Evolutionary conservation across 805 yeast genomes (phyloP), one percentile per base, ranked within the genome.

Genomic region (Kodamaea sagamina): DNA sequence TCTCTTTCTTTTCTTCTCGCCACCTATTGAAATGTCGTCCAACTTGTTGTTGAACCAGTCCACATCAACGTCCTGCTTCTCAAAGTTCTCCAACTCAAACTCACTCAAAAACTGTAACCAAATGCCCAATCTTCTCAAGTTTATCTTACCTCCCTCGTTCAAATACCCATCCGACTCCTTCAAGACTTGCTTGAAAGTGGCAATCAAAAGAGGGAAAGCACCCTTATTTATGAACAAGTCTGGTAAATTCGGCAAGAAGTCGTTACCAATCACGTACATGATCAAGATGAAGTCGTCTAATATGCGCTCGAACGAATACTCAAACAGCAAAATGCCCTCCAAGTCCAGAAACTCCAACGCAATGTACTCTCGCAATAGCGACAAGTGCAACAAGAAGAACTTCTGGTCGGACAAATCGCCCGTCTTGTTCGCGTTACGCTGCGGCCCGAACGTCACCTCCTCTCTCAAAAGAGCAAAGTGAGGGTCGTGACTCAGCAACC

Each of bases 231-330:
- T 77, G 61, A 88, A 90, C 53, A 93, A 74, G 63, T 90, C 96
- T 0, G 99, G 99, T 54, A 95, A 77, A 61, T 93, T 88, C 18
- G 99, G 99, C 58, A 93, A 76, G 81, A 93, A 93, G 75, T 93
- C 99, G 60, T 93, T 93, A 56, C 99, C 99, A 54, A 93, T 88
- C 48, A 93, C 96, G 59, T 88, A 90, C 84, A 89, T 79, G 55
- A 92, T 84, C 47, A 93, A 72, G 50, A 93, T 87, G 53, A 92
- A 89, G 63, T 93, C 99, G 65, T 93, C 99, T 50, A 93, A 67
- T 18, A 89, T 75, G 50, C 90, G 76, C 64, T 93, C 99, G 62
- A 93, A 90, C 65, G 86, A 81, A 57, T 85, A 92, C 28, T 71
- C 79, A 54, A 89, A 89, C 16, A 77, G 59, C 38, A 88, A 53